Percentiles rank a stretch among this genome's conserved stretches.
phyloP scores from a whole-genome alignment of 164 flowering plant genomes.

The Taxillus chinensis region DNA sequence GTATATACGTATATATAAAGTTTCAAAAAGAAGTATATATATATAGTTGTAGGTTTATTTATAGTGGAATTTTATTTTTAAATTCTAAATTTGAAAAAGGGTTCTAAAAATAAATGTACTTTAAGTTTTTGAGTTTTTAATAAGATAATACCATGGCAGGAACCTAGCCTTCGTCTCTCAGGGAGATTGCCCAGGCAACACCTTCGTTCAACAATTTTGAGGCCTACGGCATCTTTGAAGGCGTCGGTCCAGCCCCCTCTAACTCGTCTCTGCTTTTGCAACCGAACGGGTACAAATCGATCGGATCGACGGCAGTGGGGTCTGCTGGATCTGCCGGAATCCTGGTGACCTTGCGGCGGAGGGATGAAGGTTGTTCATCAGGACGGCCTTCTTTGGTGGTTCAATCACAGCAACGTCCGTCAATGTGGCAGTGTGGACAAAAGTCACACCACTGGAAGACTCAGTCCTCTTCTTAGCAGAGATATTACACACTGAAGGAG shows the following conservation, averaged over 20 bases:
- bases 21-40: too few relatives aligned
- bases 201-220: constrained; percentile 3
- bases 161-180: constrained; percentile 4
- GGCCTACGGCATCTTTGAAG: background rate
- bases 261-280: constrained; percentile 9
- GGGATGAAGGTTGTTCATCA: constrained; percentile 97
- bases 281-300: constrained; percentile 4
- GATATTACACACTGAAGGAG: constrained; percentile 63
- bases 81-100: too few relatives aligned
- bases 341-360: constrained; percentile 94
- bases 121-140: too few relatives aligned
- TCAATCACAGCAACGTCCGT: constrained; percentile 93
- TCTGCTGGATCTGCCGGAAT: constrained; percentile 92
- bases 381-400: constrained; percentile 98
- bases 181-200: constrained; percentile 29
- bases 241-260: background rate
- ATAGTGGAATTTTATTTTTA: too few relatives aligned
- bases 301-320: constrained; percentile 39
- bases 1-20: too few relatives aligned
- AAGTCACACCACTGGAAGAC: constrained; percentile 56
- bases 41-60: too few relatives aligned
- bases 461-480: constrained; percentile 65
- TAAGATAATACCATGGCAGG: background rate
- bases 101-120: too few relatives aligned
- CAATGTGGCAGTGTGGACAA: constrained; percentile 74